These are phyloP conservation scores for Sesbania bispinosa DNA, from an alignment of 306 rosid species.

Conservation along the genomic window DNA sequence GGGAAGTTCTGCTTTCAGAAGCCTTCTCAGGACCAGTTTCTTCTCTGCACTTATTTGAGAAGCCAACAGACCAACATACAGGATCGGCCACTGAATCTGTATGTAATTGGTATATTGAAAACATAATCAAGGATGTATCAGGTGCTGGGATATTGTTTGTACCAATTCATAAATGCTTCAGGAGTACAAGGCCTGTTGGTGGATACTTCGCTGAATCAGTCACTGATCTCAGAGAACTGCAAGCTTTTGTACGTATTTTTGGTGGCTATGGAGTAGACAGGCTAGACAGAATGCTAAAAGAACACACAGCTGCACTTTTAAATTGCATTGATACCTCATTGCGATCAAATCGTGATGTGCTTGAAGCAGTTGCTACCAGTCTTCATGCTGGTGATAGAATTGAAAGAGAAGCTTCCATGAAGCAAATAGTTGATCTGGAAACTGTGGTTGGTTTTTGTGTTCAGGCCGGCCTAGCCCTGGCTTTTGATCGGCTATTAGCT, in stretches of 20 bases:
- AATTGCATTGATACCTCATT: constrained; percentile 92
- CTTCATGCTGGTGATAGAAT: constrained; percentile 84
- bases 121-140: constrained; percentile 84
- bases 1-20: constrained; percentile 88
- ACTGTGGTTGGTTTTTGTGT: constrained; percentile 84
- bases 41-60: constrained; percentile 85
- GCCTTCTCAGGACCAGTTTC: constrained; percentile 96
- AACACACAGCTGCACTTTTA: constrained; percentile 96
- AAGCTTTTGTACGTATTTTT: constrained; percentile 83
- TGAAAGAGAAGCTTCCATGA: constrained; percentile 83
- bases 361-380: constrained; percentile 82
- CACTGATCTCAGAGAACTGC: constrained; percentile 80
- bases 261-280: constrained; percentile 99
- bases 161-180: constrained; percentile 86
- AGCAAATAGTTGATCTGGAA: constrained; percentile 87
- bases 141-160: constrained; percentile 96
- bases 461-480: constrained; percentile 90
- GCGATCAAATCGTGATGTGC: constrained; percentile 82
- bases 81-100: constrained; percentile 91
- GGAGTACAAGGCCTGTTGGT: constrained; percentile 98
- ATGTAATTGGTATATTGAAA: constrained; percentile 95
- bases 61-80: constrained; percentile 76
- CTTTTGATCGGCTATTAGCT: constrained; percentile 75
- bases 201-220: constrained; percentile 99
- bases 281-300: constrained; percentile 89